Base-by-base conservation (phyloP, 495 filamentous ascomycete species). In the Neurospora discreta region DNA sequence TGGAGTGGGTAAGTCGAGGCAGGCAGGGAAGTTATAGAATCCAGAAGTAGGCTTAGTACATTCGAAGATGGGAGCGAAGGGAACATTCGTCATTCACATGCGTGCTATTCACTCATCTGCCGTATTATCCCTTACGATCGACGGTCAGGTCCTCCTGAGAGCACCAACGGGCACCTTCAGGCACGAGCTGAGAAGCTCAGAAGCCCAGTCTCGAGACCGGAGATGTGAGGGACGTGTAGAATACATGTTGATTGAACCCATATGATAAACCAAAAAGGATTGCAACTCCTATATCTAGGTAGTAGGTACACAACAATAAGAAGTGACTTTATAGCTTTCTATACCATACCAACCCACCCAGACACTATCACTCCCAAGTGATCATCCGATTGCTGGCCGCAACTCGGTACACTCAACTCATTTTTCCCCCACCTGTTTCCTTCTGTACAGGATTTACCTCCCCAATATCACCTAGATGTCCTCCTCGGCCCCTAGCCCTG, bases 401-500 rank as follows among this genome's bases (percentile, higher is more conserved):
- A 52, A 52, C 44, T 52, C 44, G 46, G 4, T 58, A 52, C 44
- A 52, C 44, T 26, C 6, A 15, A 52, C 44, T 13, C 5, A 20
- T 11, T 15, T 15, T 15, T 30, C 3, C 13, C 6, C 11, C 46
- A 26, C 20, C 20, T 58, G 23, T 52, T 52, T 52, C 20, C 33
- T 36, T 36, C 33, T 5, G 33, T 0, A 36, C 33, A 36, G 33
- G 33, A 5, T 36, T 36, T 36, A 36, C 33, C 10, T 46, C 44
- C 5, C n/a, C 10, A 5, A 13, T 20, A 23, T 11, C n/a, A 0
- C 15, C 33, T 40, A 65, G 3, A 65, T 65, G 26, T 86, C 84
- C 71, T 88, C 87, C 67, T 86, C 80, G 11, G 83, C 85, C 11
- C 75, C 78, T 10, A 78, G 75, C 39, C 78, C 75, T 58, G 72